Evolutionary conservation across 2,329 filamentous ascomycete genomes (phyloP), one percentile per base, ranked within the genome.

Genomic region (Talaromyces albobiverticillius): DNA sequence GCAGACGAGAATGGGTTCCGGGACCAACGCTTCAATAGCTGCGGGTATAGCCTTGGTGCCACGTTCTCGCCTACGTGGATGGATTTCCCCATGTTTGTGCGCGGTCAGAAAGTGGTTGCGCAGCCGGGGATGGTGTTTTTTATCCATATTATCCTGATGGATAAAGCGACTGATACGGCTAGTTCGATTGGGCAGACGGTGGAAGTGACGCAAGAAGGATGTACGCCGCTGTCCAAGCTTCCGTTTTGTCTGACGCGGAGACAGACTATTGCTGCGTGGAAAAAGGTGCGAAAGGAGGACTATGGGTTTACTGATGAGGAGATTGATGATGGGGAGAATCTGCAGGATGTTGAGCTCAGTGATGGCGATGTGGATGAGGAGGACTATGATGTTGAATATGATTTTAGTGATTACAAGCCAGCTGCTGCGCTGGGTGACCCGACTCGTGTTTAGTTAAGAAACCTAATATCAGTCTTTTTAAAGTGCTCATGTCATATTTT

Each of bases 131-230:
- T 69, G 66, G 62, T 69, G 3, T 69, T 66, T 53, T 69, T 69
- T 49, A 68, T 69, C 31, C 66, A 69, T 55, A 69, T 69, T 32
- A 69, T 69, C 49, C 59, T 69, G 22, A 69, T 69, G 66, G 66
- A 69, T 45, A 68, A 63, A 57, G 65, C 60, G 10, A 69, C 66
- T 18, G 65, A 69, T 55, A 69, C 66, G 10, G 67, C 64, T n/a
- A 69, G 64, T 36, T 69, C 66, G 4, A 57, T 69, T 41, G 67
- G 67, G 8, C 66, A 70, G 49, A 52, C 49, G 6, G 49, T 52
- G 26, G 49, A 52, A 52, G 67, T 69, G 4, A 70, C 66, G 1
- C 20, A 67, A 20, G 57, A 64, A 43, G 67, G 66, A 14, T 69
- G 67, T 54, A 56, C 64, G 34, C 46, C 66, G 20, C 48, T 70